Base-by-base conservation (phyloP, 805 yeast genomes). In the Saccharomycopsis fibuligera region DNA sequence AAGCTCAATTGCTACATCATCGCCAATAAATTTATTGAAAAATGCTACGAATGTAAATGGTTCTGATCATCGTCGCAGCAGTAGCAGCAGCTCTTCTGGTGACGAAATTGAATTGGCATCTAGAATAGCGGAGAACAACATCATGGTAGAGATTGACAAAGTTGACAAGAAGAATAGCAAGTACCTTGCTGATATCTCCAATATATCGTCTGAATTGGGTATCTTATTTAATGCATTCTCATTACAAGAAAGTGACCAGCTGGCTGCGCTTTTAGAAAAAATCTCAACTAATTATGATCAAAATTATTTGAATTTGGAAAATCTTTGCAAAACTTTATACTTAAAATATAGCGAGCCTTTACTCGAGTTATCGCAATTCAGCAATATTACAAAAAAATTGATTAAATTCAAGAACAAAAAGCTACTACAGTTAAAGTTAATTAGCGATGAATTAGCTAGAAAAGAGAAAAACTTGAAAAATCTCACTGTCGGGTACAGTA, bases 361-460 rank as follows among this genome's bases (percentile, higher is more conserved):
- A 16, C 37, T 47, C 31, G 56, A 53, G 41, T 39, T 53, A 8
- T 42, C 37, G 21, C 54, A 53, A 39, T 48, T 53, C 38, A 50
- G 50, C 35, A 50, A 44, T 21, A 53, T 53, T 30, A 38, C 48
- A 9, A 50, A 45, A 35, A 50, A 53, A 35, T 42, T 53, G 24
- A 46, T 53, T 2, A 53, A 50, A 23, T 53, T 53, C 47, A 50
- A 48, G 27, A 40, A 45, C 31, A 53, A 50, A 30, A 53, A 53
- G 35, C 31, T 35, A 22, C 10, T 22, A 8, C 56, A 53, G 27
- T 16, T 53, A 17, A 31, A 41, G n/a, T 21, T 47, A 17, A 50
- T 53, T 14, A 36, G 31, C 16, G 45, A 42, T 12, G 47, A 45
- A 25, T 43, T 53, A 17, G 47, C 27, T 12, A 38, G 37, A n/a